phyloP scores from a whole-genome alignment of 176 grass and related monocot genomes.

The Ensete ventricosum region DNA sequence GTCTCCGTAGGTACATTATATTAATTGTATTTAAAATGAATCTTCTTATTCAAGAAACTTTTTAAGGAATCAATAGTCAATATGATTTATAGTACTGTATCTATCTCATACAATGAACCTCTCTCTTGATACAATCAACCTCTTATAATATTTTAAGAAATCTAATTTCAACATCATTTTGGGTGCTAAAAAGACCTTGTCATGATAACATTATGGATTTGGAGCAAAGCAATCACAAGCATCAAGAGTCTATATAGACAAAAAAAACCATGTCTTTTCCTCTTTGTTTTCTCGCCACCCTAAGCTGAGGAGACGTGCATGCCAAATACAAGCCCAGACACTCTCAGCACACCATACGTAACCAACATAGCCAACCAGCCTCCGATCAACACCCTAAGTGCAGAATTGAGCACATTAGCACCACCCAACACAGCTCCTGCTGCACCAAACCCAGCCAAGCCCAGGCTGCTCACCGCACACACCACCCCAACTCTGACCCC shows the following conservation, averaged over 20 bases:
- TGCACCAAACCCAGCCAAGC: constrained; percentile 51
- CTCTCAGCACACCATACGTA: constrained; percentile 63
- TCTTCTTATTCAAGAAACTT: too few species aligned
- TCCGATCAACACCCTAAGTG: constrained; percentile 50
- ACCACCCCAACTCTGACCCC: constrained; percentile 36
- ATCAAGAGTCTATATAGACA: not conserved
- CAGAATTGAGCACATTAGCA: constrained; percentile 31
- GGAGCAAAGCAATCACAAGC: constrained; percentile 5
- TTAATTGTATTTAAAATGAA: too few species aligned
- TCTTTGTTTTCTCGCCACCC: not conserved
- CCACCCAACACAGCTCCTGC: constrained; percentile 56
- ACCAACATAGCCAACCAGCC: constrained; percentile 82
- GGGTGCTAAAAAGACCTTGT: too few species aligned
- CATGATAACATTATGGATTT: not conserved
- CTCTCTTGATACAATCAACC: too few species aligned
- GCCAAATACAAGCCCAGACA: constrained; percentile 39
- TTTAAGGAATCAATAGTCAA: too few species aligned
- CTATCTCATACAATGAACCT: too few species aligned
- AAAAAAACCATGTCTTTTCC: constrained; percentile 1
- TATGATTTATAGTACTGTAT: too few species aligned
- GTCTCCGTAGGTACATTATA: too few species aligned
- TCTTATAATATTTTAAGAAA: too few species aligned
- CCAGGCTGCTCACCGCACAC: constrained; percentile 41
- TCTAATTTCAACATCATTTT: too few species aligned
- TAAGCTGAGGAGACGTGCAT: constrained; percentile 33